These are phyloP conservation scores for Pseudogymnoascus sp. DNA, from an alignment of 2,329 filamentous ascomycete genomes.

Conservation along the genomic window DNA sequence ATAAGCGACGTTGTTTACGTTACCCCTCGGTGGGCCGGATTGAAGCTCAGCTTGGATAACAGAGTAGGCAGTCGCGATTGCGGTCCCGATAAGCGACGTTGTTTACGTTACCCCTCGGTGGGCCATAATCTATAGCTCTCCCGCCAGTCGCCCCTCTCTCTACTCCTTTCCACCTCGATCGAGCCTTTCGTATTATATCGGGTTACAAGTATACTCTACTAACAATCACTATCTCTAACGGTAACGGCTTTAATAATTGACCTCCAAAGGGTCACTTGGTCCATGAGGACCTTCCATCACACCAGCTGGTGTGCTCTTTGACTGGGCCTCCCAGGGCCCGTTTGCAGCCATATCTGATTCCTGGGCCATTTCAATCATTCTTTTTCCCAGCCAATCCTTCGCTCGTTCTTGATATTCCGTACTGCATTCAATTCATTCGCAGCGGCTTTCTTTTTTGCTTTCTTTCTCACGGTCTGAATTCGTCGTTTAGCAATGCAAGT, in stretches of 20 bases:
- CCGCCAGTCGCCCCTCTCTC: neutral
- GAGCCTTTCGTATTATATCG: constrained; percentile 1
- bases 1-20: constrained; percentile 4
- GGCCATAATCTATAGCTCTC: neutral
- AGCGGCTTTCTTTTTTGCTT: neutral
- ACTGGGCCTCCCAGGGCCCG: neutral
- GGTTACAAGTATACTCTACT: neutral
- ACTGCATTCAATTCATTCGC: neutral
- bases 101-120: constrained; percentile 2
- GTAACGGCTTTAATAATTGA: neutral
- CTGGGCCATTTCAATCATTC: constrained; percentile 5
- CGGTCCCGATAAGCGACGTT: neutral
- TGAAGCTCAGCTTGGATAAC: constrained; percentile 3
- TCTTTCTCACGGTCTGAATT: neutral
- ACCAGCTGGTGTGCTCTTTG: constrained; percentile 7
- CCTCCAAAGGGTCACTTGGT: neutral
- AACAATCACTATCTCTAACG: constrained; percentile 7
- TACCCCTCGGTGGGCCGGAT: neutral
- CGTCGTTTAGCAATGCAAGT: neutral
- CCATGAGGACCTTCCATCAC: constrained; percentile 2
- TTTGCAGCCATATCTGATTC: neutral
- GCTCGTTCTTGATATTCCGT: neutral
- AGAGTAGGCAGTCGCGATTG: constrained; percentile 9
- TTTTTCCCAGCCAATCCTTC: constrained; percentile 3
- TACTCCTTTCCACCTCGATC: constrained; percentile 3